Evolutionary conservation across 2,329 filamentous ascomycete species (phyloP), one percentile per base, ranked within the genome.

Genomic region (Fusarium sambucinum): DNA sequence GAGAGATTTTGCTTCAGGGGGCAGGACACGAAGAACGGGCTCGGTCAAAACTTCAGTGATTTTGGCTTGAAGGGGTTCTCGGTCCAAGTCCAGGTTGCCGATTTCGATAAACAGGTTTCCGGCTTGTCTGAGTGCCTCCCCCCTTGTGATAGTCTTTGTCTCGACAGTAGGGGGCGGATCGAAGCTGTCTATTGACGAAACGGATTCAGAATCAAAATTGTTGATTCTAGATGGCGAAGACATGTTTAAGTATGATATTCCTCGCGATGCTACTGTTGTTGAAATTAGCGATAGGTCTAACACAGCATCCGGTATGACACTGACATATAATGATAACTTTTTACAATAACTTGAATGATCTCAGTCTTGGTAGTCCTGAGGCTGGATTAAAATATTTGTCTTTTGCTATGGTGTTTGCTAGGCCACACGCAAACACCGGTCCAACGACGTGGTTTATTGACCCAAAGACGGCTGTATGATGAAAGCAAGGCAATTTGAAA

Each of bases 161-260:
- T 23, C 30, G 5, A 37, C 5, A 2, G 3, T 47, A 9, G 59
- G 41, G 0, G 12, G 6, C 19, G 41, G 41, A n/a, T 62, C 57
- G 16, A 42, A 62, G 23, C 47, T 47, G 4, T 62, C 41, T 12
- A 42, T 2, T 0, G 57, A 62, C 2, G 47, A 62, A 4, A 41
- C 7, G 1, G 59, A 62, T 25, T 19, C 17, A 4, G 19, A 6
- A 5, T 54, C 45, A 4, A 5, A n/a, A 7, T 54, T 16, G 1
- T 41, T 3, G 1, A 32, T 27, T 1, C 17, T 4, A 6, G 12
- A 16, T 0, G 9, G 4, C 0, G n/a, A 7, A 1, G 21, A 9
- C 44, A 61, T 61, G 16, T 23, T 32, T 4, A 14, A 4, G 23
- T 35, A 10, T 25, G 11, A 0, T 25, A 6, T 35, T 17, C 10